These are phyloP conservation scores for Pichia sp. DNA, from an alignment of 1,139 yeast genomes.

Conservation along the genomic window DNA sequence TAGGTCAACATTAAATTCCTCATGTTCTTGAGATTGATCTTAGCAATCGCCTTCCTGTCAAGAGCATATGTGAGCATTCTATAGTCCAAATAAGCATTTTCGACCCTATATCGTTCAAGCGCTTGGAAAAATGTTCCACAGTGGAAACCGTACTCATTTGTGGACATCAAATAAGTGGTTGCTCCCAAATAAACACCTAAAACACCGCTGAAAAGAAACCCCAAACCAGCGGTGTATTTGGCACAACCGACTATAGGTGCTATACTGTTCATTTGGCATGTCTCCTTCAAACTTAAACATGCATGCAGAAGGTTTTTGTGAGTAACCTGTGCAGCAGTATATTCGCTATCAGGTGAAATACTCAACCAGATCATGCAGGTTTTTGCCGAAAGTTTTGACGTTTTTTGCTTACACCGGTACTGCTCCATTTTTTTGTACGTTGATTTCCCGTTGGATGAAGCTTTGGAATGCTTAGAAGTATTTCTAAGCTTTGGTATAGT, in stretches of 20 bases:
- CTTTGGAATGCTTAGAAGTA: slow-evolving; percentile 58
- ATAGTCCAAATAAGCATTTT: slow-evolving; percentile 79
- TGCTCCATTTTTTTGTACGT: slow-evolving; percentile 37
- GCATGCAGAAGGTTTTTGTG: slow-evolving; percentile 65
- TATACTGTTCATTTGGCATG: slow-evolving; percentile 71
- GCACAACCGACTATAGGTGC: slow-evolving; percentile 82
- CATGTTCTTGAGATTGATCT: slow-evolving; percentile 54
- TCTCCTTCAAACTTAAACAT: slow-evolving; percentile 87
- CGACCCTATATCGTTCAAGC: slow-evolving; percentile 69
- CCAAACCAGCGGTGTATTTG: slow-evolving; percentile 77
- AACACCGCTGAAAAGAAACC: slow-evolving; percentile 75
- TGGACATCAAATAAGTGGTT: slow-evolving; percentile 73
- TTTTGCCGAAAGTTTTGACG: slow-evolving; percentile 31
- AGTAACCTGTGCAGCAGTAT: slow-evolving; percentile 50
- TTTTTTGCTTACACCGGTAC: slow-evolving; percentile 40
- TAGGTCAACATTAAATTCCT: slow-evolving; percentile 83
- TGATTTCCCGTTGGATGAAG: slow-evolving; percentile 41
- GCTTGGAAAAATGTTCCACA: slow-evolving; percentile 70
- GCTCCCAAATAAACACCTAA: slow-evolving; percentile 85
- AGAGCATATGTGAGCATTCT: slow-evolving; percentile 65
- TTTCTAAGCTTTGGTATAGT: slow-evolving; percentile 55
- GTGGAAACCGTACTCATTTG: slow-evolving; percentile 68
- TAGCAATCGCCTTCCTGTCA: slow-evolving; percentile 52
- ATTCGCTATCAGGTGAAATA: slow-evolving; percentile 67
- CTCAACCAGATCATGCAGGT: slow-evolving; percentile 34